Evolutionary conservation across 345 rosid genomes (phyloP), one percentile per base, ranked within the genome.

Genomic region (Lepidium sativum): DNA sequence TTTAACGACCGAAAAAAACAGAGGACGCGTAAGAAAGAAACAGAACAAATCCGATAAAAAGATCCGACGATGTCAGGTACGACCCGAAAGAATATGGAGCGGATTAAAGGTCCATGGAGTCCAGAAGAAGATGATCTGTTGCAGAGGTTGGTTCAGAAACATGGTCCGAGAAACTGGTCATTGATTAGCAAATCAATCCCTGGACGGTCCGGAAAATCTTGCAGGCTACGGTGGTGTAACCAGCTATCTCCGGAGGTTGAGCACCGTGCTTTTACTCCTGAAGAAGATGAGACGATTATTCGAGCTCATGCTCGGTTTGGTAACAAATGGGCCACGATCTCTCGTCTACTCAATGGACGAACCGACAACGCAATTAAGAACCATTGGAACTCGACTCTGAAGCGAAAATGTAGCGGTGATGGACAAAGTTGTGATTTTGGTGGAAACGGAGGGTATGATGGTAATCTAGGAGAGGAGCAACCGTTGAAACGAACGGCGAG

Each of bases 21-120:
- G 25, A 52, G 15, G 41, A 35, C 37, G 8, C 42, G 49, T 44
- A n/a, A 57, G 5, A 37, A 9, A 17, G 38, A 35, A 41, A 41
- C 49, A 53, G 51, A 65, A 53, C 44, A 31, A 32, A 39, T 37
- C 51, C 31, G 51, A 32, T 68, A 39, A 29, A 16, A 50, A 20
- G 14, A 51, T 64, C 56, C 70, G 61, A 14, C 32, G 51, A 47
- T 27, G 75, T 75, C 65, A 33, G 32, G 13, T 42, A 64, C 59
- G 65, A 76, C 65, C 34, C 23, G 63, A n/a, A 57, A 68, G 65
- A 70, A 45, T 39, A 74, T 76, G 78, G 97, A 92, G 74, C 82
- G 97, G 83, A 89, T 92, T 69, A 92, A 84, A 72, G 97, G 98
- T 12, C 98, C 96, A 13, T 92, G 98, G 98, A 92, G 95, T 69